A percentile compares a stretch with the other conserved stretches of the same genome.
These are phyloP conservation scores for Ophiostoma ips DNA, from an alignment of 2,329 filamentous ascomycete species.

Conservation along the genomic window DNA sequence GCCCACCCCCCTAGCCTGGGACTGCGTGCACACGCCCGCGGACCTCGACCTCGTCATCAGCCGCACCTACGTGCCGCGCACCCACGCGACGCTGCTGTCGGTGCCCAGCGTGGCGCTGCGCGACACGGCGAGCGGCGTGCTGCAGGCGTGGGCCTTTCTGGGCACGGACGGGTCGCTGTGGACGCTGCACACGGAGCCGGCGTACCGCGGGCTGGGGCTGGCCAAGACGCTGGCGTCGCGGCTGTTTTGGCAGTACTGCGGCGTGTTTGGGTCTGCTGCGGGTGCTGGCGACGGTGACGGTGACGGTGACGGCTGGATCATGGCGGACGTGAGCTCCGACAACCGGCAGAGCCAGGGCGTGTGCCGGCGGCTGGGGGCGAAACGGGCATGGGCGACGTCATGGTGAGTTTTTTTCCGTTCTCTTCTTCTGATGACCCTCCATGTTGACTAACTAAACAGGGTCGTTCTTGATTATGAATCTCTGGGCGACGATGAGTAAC, in stretches of 20 bases:
- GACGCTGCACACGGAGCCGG: slow-evolving; percentile 45
- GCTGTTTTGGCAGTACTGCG: slow-evolving; percentile 38
- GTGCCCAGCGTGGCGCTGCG: slow-evolving; percentile 36
- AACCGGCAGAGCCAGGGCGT: slow-evolving; percentile 49
- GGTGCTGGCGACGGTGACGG: slow-evolving; percentile 19
- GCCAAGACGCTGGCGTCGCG: slow-evolving; percentile 47
- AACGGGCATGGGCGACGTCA: slow-evolving; percentile 38
- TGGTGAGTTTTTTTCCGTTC: slow-evolving; percentile 29
- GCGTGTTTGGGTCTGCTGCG: slow-evolving; percentile 19
- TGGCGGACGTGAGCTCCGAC: slow-evolving; percentile 48
- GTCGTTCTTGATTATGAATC: slow-evolving; percentile 14
- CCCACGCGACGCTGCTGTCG: slow-evolving; percentile 30
- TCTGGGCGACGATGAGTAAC: not conserved
- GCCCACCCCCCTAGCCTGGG: slow-evolving; percentile 34
- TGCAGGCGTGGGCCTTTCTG: slow-evolving; percentile 52
- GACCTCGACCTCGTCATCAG: slow-evolving; percentile 43
- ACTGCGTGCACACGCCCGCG: slow-evolving; percentile 26
- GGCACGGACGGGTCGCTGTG: slow-evolving; percentile 47
- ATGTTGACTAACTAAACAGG: slow-evolving; percentile 7
- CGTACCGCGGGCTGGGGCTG: slow-evolving; percentile 46
- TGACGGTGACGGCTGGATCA: slow-evolving; percentile 34
- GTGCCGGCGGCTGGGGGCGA: slow-evolving; percentile 47
- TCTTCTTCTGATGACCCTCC: not conserved
- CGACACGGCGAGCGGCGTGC: slow-evolving; percentile 21
- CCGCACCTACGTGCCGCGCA: slow-evolving; percentile 42